Conservation (phyloP, 345 rosid species). For the Sisymbrium irio region DNA sequence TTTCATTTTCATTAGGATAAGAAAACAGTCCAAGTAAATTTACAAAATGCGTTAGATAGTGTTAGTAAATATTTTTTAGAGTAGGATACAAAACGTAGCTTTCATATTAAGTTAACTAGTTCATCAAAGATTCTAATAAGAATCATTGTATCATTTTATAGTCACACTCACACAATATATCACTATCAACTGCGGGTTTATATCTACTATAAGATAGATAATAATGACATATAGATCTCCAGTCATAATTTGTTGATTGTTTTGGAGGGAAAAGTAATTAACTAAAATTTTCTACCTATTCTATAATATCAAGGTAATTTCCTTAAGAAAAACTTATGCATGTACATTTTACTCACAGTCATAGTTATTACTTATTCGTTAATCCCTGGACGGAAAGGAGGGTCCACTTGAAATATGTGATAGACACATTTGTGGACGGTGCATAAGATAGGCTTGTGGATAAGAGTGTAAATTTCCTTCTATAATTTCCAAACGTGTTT, state of each 20-base stretch:
- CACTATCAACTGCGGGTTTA: neutral
- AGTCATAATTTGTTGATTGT: neutral
- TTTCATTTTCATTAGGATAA: neutral
- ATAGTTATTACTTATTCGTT: neutral
- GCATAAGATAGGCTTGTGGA: slow-evolving; percentile 17
- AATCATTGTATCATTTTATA: neutral
- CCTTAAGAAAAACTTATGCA: neutral
- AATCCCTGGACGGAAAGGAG: neutral
- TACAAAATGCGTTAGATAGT: neutral
- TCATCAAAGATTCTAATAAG: neutral
- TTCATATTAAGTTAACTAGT: neutral
- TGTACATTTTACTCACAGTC: neutral
- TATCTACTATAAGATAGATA: neutral
- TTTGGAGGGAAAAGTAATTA: neutral
- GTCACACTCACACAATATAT: neutral
- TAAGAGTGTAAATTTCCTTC: slow-evolving; percentile 9
- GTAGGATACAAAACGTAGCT: neutral
- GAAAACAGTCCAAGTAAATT: neutral
- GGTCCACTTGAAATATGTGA: slow-evolving; percentile 23
- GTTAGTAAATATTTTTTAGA: neutral
- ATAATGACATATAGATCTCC: neutral
- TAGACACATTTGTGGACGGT: slow-evolving; percentile 21
- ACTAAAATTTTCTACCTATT: neutral
- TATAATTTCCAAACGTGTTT: neutral
- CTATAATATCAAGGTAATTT: neutral